Conservation (phyloP, 129 eudicot genomes). For the Ambrosia artemisiifolia region DNA sequence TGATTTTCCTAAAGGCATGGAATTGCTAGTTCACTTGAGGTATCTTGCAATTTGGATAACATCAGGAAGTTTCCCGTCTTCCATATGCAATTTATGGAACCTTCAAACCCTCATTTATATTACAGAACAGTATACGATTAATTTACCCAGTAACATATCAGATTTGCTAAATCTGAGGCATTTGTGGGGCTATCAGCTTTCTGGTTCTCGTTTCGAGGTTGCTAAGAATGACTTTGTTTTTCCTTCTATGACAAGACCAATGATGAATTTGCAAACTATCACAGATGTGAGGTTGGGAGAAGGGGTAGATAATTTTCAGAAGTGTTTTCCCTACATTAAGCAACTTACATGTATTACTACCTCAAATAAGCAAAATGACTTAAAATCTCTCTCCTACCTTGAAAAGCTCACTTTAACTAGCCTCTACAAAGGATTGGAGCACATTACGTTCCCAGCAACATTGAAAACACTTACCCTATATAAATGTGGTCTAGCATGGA, state of each 20-base stretch:
- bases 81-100: background rate
- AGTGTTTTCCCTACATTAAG: slow-evolving; percentile 12
- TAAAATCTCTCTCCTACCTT: slow-evolving; percentile 12
- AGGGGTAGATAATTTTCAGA: background rate
- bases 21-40: background rate
- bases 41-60: background rate
- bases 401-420: too few relatives aligned
- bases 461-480: slow-evolving; percentile 31
- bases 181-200: background rate
- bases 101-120: too few relatives aligned
- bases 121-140: too few relatives aligned
- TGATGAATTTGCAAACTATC: slow-evolving; percentile 6
- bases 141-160: slow-evolving; percentile 11
- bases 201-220: too few relatives aligned
- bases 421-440: too few relatives aligned
- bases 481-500: slow-evolving; percentile 22
- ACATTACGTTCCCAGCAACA: slow-evolving; percentile 25
- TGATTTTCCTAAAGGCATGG: background rate
- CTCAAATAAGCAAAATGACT: slow-evolving; percentile 20
- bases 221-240: too few relatives aligned
- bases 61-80: background rate
- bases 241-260: background rate
- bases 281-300: background rate
- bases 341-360: background rate
- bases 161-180: slow-evolving; percentile 1